Conservation (phyloP, 768 basidiomycete species). For the Suillus occidentalis region DNA sequence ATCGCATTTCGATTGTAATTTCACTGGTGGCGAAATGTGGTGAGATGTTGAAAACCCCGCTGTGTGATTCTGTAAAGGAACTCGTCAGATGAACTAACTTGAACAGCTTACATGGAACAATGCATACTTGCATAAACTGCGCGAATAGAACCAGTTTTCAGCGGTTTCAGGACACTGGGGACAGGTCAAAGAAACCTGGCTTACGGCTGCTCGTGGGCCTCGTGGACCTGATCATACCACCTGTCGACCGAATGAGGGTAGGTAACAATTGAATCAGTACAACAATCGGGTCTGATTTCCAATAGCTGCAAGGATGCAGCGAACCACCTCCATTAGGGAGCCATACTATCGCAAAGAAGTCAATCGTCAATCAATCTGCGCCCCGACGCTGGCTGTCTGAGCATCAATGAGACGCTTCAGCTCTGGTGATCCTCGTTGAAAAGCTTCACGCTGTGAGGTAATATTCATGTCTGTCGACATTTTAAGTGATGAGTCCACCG, state of each 20-base stretch:
- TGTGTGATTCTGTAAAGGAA: too few species aligned
- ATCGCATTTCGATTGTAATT: too few species aligned
- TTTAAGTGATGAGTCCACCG: not conserved
- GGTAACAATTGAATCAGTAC: not conserved
- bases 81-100: too few species aligned
- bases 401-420: not conserved
- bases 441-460: not conserved
- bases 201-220: not conserved
- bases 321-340: not conserved
- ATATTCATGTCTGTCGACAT: not conserved
- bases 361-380: not conserved
- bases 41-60: too few species aligned
- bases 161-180: not conserved
- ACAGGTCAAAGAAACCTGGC: not conserved
- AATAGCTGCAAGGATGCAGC: not conserved
- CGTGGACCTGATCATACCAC: not conserved
- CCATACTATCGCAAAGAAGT: not conserved
- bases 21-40: too few species aligned
- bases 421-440: not conserved
- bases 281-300: not conserved
- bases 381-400: not conserved
- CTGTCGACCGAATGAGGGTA: not conserved
- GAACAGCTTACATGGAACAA: too few species aligned
- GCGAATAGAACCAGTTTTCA: not conserved
- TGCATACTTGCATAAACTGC: too few species aligned